phyloP scores from a whole-genome alignment of 805 yeast genomes.

The Candida insectalens region DNA sequence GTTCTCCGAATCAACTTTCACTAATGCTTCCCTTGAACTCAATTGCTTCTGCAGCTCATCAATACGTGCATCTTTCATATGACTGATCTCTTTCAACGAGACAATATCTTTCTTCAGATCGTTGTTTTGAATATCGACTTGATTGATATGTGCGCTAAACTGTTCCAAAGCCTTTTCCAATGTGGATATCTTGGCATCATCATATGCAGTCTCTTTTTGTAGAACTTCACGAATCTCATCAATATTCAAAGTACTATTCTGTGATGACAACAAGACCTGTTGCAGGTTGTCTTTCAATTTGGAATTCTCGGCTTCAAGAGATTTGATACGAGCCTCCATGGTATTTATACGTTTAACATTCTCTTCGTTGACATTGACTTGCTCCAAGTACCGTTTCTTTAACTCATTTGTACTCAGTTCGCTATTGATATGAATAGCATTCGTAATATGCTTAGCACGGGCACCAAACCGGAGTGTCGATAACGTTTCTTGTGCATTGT shows the following conservation, averaged over 20 bases:
- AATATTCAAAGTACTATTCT: neutral
- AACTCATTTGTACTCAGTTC: slow-evolving; percentile 17
- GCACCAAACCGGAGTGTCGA: slow-evolving; percentile 69
- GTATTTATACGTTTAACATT: slow-evolving; percentile 13
- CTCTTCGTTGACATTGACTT: slow-evolving; percentile 12
- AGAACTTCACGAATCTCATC: neutral
- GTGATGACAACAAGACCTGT: neutral
- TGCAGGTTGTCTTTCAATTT: slow-evolving; percentile 26
- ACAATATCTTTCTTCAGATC: slow-evolving; percentile 46
- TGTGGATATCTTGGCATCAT: slow-evolving; percentile 33
- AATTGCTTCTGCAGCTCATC: slow-evolving; percentile 40
- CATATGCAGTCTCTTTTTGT: slow-evolving; percentile 5
- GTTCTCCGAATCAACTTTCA: slow-evolving; percentile 35
- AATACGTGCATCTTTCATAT: slow-evolving; percentile 47
- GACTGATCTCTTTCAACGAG: slow-evolving; percentile 46
- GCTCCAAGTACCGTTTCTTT: slow-evolving; percentile 15
- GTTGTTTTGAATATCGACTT: slow-evolving; percentile 53
- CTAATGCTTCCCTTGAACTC: slow-evolving; percentile 38
- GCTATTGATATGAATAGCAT: slow-evolving; percentile 50
- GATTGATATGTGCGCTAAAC: slow-evolving; percentile 47
- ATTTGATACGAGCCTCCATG: slow-evolving; percentile 19
- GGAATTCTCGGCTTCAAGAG: slow-evolving; percentile 33
- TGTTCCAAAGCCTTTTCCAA: slow-evolving; percentile 51
- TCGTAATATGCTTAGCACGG: slow-evolving; percentile 59
- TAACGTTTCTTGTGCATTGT: slow-evolving; percentile 53